A percentile compares a stretch with the other conserved stretches of the same genome.
Evolutionary conservation across 2,329 filamentous ascomycete genomes (phyloP).

Genomic region (Monosporascus sp.): DNA sequence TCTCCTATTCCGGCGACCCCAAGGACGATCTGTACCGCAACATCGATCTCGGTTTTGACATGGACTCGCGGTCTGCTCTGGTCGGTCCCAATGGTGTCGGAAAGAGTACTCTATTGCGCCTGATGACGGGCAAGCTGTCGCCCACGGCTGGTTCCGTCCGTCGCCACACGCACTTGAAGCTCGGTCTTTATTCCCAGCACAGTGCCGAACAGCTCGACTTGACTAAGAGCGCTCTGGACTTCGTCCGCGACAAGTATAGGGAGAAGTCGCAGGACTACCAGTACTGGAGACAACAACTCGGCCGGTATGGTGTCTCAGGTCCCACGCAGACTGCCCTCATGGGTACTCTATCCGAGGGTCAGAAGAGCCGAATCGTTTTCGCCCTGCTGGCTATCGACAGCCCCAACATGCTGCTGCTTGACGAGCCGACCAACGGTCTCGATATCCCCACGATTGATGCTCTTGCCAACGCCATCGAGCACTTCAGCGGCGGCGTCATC

Average conservation of each 20-base stretch:
- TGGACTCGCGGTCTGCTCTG: slow-evolving; percentile 96
- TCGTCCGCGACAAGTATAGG: slow-evolving; percentile 91
- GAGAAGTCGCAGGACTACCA: slow-evolving; percentile 94
- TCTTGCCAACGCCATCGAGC: slow-evolving; percentile 95
- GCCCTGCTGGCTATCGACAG: slow-evolving; percentile 90
- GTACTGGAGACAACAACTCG: slow-evolving; percentile 98
- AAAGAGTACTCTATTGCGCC: slow-evolving; percentile 90
- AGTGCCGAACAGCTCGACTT: slow-evolving; percentile 97
- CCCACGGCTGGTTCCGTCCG: slow-evolving; percentile 77
- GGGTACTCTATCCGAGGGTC: slow-evolving; percentile 94
- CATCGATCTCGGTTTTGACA: slow-evolving; percentile 97
- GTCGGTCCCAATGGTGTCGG: slow-evolving; percentile 99
- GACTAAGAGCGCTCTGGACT: slow-evolving; percentile 95
- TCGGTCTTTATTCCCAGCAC: slow-evolving; percentile 97
- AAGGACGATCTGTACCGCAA: slow-evolving; percentile 94
- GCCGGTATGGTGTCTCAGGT: slow-evolving; percentile 87
- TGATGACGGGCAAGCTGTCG: slow-evolving; percentile 94
- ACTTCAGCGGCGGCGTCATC: slow-evolving; percentile 91
- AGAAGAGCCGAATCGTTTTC: slow-evolving; percentile 98
- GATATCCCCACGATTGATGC: slow-evolving; percentile 99
- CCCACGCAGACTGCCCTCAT: slow-evolving; percentile 95
- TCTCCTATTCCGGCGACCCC: slow-evolving; percentile 88
- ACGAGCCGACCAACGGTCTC: slow-evolving; percentile 98
- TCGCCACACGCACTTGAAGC: slow-evolving; percentile 96
- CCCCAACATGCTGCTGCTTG: slow-evolving; percentile 95